Conservation (phyloP, 2,329 filamentous ascomycete species). For the Fusarium sp. region DNA sequence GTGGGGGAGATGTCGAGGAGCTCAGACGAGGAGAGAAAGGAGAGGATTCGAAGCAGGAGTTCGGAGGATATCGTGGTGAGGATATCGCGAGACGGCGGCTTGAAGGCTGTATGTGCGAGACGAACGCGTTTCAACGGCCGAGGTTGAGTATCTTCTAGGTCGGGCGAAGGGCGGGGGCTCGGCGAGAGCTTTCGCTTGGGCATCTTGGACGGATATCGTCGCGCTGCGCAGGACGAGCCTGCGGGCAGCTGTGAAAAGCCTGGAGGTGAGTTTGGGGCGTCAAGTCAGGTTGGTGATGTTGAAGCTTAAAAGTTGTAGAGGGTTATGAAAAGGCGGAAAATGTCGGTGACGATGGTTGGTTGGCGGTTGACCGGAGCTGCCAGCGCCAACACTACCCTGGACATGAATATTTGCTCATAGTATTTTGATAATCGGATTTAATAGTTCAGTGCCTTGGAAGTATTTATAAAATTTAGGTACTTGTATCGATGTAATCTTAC, state of each 20-base stretch:
- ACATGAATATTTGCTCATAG: neutral
- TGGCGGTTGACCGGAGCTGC: slow-evolving; percentile 17
- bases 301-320: slow-evolving; percentile 2
- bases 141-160: slow-evolving; percentile 7
- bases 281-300: neutral
- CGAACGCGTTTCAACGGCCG: slow-evolving; percentile 42
- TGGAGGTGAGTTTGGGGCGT: neutral
- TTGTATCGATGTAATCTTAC: slow-evolving; percentile 4
- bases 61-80: slow-evolving; percentile 86
- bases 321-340: slow-evolving; percentile 24
- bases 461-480: neutral
- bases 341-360: slow-evolving; percentile 42
- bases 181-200: slow-evolving; percentile 42
- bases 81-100: slow-evolving; percentile 59
- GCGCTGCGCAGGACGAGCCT: slow-evolving; percentile 28
- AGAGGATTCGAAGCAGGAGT: slow-evolving; percentile 84
- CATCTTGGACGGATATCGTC: slow-evolving; percentile 29
- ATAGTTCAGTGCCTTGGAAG: too few species aligned
- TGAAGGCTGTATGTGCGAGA: slow-evolving; percentile 15
- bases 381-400: slow-evolving; percentile 32
- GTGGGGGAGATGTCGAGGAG: slow-evolving; percentile 72
- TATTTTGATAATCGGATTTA: too few species aligned
- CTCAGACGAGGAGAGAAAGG: slow-evolving; percentile 75
- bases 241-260: slow-evolving; percentile 3
- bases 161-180: slow-evolving; percentile 1